phyloP scores from a whole-genome alignment of 345 rosid genomes.

The Acer yangbiense region DNA sequence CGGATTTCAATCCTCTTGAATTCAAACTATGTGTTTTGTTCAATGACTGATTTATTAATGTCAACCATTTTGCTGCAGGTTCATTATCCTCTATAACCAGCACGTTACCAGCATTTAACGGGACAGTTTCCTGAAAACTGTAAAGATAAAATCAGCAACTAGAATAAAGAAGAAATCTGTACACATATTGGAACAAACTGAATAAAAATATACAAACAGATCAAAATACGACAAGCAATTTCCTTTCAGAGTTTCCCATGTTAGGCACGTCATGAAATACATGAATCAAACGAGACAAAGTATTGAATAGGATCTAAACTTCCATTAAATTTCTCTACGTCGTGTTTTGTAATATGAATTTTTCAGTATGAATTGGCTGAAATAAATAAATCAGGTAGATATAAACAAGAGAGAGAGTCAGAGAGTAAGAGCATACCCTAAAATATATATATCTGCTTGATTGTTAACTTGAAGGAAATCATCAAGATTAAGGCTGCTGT shows the following conservation, averaged over 20 bases:
- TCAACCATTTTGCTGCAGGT: slow-evolving; percentile 92
- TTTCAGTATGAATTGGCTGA: not conserved
- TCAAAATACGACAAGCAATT: too few species aligned
- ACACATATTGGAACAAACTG: not conserved
- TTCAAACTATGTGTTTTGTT: slow-evolving; percentile 47
- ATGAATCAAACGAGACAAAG: not conserved
- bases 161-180: not conserved
- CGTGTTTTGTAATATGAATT: not conserved
- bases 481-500: slow-evolving; percentile 60
- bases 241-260: not conserved
- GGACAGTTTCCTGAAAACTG: slow-evolving; percentile 99
- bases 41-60: slow-evolving; percentile 71
- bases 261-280: not conserved
- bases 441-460: slow-evolving; percentile 74
- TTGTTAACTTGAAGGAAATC: slow-evolving; percentile 60
- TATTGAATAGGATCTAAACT: not conserved
- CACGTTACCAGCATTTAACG: slow-evolving; percentile 95
- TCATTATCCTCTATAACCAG: slow-evolving; percentile 90
- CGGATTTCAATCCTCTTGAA: slow-evolving; percentile 33
- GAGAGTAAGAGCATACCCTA: slow-evolving; percentile 53
- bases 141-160: not conserved
- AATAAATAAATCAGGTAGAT: not conserved
- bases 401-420: not conserved
- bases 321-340: too few species aligned
- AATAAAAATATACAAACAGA: not conserved